Conservation (phyloP, 352 stramenopile genomes). For the Pythium plurisporium region DNA sequence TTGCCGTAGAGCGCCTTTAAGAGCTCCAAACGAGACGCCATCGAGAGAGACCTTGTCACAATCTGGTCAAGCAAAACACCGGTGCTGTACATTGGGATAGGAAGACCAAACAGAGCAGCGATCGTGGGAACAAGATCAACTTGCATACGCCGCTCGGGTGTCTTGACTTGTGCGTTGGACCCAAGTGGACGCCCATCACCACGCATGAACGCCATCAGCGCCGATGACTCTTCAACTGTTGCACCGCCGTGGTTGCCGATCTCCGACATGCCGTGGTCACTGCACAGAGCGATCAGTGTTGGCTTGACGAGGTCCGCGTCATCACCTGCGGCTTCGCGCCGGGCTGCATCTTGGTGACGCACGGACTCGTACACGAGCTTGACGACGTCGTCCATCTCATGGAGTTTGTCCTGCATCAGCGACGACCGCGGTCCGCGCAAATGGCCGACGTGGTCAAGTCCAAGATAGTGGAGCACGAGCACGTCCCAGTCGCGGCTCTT, state of each 20-base stretch:
- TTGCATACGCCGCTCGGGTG: constrained; percentile 28
- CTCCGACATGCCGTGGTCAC: constrained; percentile 89
- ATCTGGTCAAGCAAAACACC: constrained; percentile 59
- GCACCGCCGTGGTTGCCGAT: constrained; percentile 84
- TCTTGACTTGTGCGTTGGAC: neutral
- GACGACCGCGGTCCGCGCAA: constrained; percentile 68
- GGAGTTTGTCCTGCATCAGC: constrained; percentile 75
- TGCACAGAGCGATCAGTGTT: constrained; percentile 78
- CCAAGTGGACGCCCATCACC: constrained; percentile 29
- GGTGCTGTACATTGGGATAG: constrained; percentile 61
- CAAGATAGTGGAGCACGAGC: constrained; percentile 84
- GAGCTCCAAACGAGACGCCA: neutral
- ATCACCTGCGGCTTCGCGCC: neutral
- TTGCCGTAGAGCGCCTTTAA: constrained; percentile 44
- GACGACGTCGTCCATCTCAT: constrained; percentile 81
- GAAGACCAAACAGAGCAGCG: constrained; percentile 61
- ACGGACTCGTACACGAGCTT: constrained; percentile 58
- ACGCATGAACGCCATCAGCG: constrained; percentile 72
- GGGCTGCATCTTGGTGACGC: constrained; percentile 41
- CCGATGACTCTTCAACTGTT: constrained; percentile 79
- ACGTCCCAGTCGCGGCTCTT: constrained; percentile 82
- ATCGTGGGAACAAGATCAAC: constrained; percentile 81
- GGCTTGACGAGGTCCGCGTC: constrained; percentile 24
- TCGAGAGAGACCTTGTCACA: neutral
- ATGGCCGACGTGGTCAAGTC: constrained; percentile 84